Evolutionary conservation across 2,329 filamentous ascomycete genomes (phyloP).

Genomic region (Orbilia blumenaviensis): DNA sequence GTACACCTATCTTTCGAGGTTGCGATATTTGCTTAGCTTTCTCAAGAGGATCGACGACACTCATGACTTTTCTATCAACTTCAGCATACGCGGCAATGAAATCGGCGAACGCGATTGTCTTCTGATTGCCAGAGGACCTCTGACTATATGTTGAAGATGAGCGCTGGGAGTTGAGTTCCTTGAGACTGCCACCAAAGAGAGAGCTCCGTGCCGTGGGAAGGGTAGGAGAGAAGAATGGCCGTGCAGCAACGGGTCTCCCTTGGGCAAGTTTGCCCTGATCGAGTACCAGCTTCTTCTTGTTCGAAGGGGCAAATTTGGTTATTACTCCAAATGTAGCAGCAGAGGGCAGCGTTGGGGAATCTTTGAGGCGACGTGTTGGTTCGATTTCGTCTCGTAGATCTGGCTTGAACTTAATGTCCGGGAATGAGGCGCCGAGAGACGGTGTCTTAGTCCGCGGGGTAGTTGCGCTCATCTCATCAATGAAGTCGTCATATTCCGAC

Average conservation of each 20-base stretch:
- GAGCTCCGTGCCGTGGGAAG: constrained; percentile 43
- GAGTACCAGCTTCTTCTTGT: constrained; percentile 49
- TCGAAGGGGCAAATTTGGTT: constrained; percentile 42
- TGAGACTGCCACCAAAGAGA: constrained; percentile 35
- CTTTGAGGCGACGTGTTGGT: constrained; percentile 30
- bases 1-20: constrained; percentile 40
- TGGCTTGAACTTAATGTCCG: constrained; percentile 33
- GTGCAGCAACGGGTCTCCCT: constrained; percentile 37
- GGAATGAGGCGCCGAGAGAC: constrained; percentile 27
- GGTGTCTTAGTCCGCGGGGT: constrained; percentile 33
- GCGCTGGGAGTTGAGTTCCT: constrained; percentile 43
- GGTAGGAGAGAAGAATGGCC: constrained; percentile 46
- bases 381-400: constrained; percentile 44
- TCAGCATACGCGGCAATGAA: constrained; percentile 50
- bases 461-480: constrained; percentile 48
- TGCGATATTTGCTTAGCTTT: constrained; percentile 55
- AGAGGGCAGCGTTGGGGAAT: constrained; percentile 48
- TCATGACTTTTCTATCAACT: constrained; percentile 41
- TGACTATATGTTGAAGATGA: constrained; percentile 51
- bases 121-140: constrained; percentile 49
- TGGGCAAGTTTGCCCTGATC: constrained; percentile 38
- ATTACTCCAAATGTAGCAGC: constrained; percentile 41
- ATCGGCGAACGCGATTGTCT: constrained; percentile 51
- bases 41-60: constrained; percentile 52
- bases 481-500: constrained; percentile 41